Evolutionary conservation across 2,329 filamentous ascomycete genomes (phyloP), one percentile per base, ranked within the genome.

Genomic region (Penicillium sp.): DNA sequence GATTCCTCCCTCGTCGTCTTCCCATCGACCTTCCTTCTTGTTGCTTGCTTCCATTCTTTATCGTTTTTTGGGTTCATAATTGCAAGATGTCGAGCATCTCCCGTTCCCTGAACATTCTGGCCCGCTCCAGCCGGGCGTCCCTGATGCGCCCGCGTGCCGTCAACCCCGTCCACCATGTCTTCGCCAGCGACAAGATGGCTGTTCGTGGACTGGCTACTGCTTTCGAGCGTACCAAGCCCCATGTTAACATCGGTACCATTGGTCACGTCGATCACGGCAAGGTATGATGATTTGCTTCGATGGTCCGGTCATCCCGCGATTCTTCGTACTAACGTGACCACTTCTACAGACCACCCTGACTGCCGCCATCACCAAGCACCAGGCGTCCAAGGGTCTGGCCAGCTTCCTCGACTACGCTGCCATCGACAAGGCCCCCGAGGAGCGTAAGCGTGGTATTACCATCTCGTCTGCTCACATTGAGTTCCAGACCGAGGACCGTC

Each of bases 201-300:
- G 66, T 63, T 56, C 74, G 80, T 69, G 75, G 74, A 60, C 79
- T 84, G 68, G 81, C 81, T 49, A 77, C 75, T 49, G 78, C 70
- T 55, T 98, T 86, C 69, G 83, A 94, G 80, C 84, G 93, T 68
- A 84, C 78, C 68, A 98, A 98, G 81, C 93, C 93, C 50, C 93
- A 98, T 72, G 91, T 98, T 59, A 98, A 98, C 77, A 93, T 98
- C 67, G 93, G 93, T 71, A 98, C 93, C 62, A 98, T 98, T 75
- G 93, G 93, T 63, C 93, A 98, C 79, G 93, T 98, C 75, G 93
- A 98, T 82, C 91, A 98, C 77, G 91, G 91, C 78, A 98, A 98
- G 87, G 90, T 95, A 76, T 57, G 67, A 47, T 55, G 37, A 38
- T 46, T 46, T 47, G 43, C 14, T 36, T 31, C 46, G 38, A 27